phyloP scores from a whole-genome alignment of 2,329 filamentous ascomycete species.

The Aspergillus neoniger region DNA sequence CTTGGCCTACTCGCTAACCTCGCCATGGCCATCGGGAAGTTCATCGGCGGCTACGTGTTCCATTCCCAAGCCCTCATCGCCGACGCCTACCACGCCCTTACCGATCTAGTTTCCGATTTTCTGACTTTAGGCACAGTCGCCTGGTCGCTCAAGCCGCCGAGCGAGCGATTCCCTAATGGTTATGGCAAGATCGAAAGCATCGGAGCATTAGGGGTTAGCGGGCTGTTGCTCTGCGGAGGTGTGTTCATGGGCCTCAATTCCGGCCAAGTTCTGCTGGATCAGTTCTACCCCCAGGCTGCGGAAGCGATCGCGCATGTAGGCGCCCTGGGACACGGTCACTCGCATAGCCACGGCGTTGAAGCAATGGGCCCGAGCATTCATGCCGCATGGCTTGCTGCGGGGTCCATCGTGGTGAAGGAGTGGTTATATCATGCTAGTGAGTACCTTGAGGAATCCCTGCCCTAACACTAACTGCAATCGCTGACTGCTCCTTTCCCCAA shows the following conservation, averaged over 20 bases:
- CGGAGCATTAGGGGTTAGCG: constrained; percentile 88
- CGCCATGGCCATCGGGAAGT: constrained; percentile 91
- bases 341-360: constrained; percentile 54
- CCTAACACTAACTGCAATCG: neutral
- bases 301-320: constrained; percentile 47
- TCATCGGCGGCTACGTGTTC: constrained; percentile 87
- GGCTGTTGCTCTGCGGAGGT: constrained; percentile 84
- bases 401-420: constrained; percentile 89
- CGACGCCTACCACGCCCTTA: constrained; percentile 93
- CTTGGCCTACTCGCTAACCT: constrained; percentile 88
- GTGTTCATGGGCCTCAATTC: constrained; percentile 88
- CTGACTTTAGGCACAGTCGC: constrained; percentile 93
- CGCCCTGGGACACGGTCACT: constrained; percentile 58
- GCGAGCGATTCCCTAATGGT: constrained; percentile 79
- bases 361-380: constrained; percentile 78
- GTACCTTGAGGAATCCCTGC: constrained; percentile 40
- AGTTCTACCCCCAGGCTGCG: constrained; percentile 69
- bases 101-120: constrained; percentile 91
- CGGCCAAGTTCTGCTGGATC: constrained; percentile 67
- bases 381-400: constrained; percentile 89
- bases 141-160: constrained; percentile 84
- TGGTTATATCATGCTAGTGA: constrained; percentile 96
- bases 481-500: constrained; percentile 10
- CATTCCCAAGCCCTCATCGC: constrained; percentile 91
- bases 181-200: constrained; percentile 98